These are phyloP conservation scores for Didymella lethalis DNA, from an alignment of 2,329 filamentous ascomycete species.

Conservation along the genomic window DNA sequence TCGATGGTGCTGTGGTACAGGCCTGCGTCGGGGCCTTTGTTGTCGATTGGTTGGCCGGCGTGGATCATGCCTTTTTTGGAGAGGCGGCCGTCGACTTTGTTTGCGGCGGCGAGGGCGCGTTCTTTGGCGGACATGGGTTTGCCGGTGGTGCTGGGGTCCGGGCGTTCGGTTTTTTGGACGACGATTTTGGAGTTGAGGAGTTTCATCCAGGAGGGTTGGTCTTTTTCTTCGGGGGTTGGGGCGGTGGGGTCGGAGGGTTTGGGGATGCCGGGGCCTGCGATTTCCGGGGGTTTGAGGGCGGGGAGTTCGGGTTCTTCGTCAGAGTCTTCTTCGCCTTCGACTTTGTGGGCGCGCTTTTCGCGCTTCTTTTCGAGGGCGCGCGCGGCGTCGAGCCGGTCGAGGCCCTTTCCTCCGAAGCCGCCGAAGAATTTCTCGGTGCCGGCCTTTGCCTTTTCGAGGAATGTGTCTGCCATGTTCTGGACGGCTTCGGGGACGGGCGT, in stretches of 20 bases:
- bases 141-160: slow-evolving; percentile 56
- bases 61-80: slow-evolving; percentile 89
- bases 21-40: slow-evolving; percentile 96
- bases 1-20: slow-evolving; percentile 96
- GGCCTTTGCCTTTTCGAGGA: slow-evolving; percentile 88
- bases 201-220: slow-evolving; percentile 43
- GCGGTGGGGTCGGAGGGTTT: slow-evolving; percentile 31
- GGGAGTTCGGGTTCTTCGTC: slow-evolving; percentile 72
- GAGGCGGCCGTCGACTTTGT: slow-evolving; percentile 87
- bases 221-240: slow-evolving; percentile 27
- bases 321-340: slow-evolving; percentile 86
- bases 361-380: slow-evolving; percentile 85
- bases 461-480: slow-evolving; percentile 68
- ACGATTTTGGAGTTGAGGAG: slow-evolving; percentile 72
- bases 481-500: slow-evolving; percentile 78
- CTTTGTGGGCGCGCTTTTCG: slow-evolving; percentile 78
- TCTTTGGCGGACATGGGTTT: slow-evolving; percentile 70
- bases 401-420: slow-evolving; percentile 93
- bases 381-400: slow-evolving; percentile 90
- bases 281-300: slow-evolving; percentile 65
- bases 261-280: slow-evolving; percentile 47
- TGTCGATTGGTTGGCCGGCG: slow-evolving; percentile 93
- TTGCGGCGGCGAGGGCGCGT: slow-evolving; percentile 88
- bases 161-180: slow-evolving; percentile 73
- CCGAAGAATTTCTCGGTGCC: slow-evolving; percentile 86